Percentiles rank a stretch among this genome's conserved stretches.
These are phyloP conservation scores for Sanghuangporus weigelae DNA, from an alignment of 1,284 basidiomycete species.

Conservation along the genomic window DNA sequence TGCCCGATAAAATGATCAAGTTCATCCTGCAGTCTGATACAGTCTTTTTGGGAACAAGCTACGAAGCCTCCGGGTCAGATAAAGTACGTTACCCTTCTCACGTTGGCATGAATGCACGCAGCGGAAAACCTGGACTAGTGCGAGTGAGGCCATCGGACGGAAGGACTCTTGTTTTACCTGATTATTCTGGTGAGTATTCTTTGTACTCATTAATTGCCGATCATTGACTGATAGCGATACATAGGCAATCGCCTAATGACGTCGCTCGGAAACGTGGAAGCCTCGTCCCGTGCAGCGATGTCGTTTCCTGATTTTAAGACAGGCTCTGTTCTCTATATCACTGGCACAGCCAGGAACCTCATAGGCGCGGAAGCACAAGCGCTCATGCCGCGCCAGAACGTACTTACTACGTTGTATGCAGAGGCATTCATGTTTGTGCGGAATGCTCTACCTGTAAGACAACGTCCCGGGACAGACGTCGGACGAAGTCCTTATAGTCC, in stretches of 20 bases:
- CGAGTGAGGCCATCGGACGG: conserved; percentile 50
- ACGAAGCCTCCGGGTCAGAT: conserved; percentile 35
- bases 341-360: conserved; percentile 48
- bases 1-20: conserved; percentile 43
- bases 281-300: conserved; percentile 47
- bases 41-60: conserved; percentile 50
- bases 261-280: conserved; percentile 60
- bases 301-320: conserved; percentile 50
- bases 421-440: conserved; percentile 51
- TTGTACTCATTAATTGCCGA: background rate
- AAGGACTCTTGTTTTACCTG: conserved; percentile 52
- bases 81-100: conserved; percentile 43
- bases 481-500: conserved; percentile 54
- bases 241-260: conserved; percentile 56
- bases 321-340: conserved; percentile 57
- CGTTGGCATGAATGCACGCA: conserved; percentile 60
- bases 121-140: conserved; percentile 54
- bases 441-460: conserved; percentile 50
- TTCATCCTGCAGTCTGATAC: conserved; percentile 49
- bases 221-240: background rate
- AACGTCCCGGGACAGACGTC: conserved; percentile 31
- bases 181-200: conserved; percentile 47
- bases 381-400: conserved; percentile 53
- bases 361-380: conserved; percentile 40
- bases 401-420: conserved; percentile 42